Conservation (phyloP, 2,329 filamentous ascomycete species). For the Apiospora sp. region DNA sequence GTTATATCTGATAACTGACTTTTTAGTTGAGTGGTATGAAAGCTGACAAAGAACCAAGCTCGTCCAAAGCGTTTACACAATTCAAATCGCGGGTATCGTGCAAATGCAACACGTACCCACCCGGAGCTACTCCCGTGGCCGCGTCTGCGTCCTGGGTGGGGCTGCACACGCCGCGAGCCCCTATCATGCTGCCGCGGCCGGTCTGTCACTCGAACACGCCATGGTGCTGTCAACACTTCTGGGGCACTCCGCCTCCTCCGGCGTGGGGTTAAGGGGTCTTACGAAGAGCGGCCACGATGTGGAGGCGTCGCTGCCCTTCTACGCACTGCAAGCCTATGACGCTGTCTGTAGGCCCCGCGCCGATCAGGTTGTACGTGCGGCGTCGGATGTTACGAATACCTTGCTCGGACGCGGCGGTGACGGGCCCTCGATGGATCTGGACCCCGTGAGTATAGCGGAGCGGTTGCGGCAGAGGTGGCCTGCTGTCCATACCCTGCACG, state of each 20-base stretch:
- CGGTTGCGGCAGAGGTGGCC: constrained; percentile 33
- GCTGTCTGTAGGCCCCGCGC: constrained; percentile 39
- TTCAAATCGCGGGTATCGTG: constrained; percentile 40
- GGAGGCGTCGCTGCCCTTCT: constrained; percentile 31
- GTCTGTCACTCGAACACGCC: constrained; percentile 39
- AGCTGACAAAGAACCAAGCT: constrained; percentile 33
- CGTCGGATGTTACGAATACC: constrained; percentile 32
- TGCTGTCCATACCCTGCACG: constrained; percentile 31
- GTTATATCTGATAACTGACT: constrained; percentile 20
- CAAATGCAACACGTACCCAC: constrained; percentile 35
- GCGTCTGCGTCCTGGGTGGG: constrained; percentile 38
- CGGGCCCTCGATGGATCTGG: constrained; percentile 31
- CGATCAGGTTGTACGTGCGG: constrained; percentile 33
- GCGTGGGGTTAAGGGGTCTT: neutral
- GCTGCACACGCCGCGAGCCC: constrained; percentile 38
- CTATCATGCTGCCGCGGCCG: constrained; percentile 31
- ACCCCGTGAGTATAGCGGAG: constrained; percentile 26
- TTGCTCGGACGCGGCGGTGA: constrained; percentile 35
- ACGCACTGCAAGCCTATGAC: constrained; percentile 41
- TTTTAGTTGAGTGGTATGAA: neutral
- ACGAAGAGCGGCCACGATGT: neutral
- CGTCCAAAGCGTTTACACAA: constrained; percentile 41
- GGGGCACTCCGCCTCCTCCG: constrained; percentile 32
- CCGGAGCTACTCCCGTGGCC: constrained; percentile 35
- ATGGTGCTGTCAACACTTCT: constrained; percentile 39